A percentile compares a stretch with the other conserved stretches of the same genome.
These are phyloP conservation scores for Boletus barrowsii DNA, from an alignment of 768 basidiomycete species.

Conservation along the genomic window DNA sequence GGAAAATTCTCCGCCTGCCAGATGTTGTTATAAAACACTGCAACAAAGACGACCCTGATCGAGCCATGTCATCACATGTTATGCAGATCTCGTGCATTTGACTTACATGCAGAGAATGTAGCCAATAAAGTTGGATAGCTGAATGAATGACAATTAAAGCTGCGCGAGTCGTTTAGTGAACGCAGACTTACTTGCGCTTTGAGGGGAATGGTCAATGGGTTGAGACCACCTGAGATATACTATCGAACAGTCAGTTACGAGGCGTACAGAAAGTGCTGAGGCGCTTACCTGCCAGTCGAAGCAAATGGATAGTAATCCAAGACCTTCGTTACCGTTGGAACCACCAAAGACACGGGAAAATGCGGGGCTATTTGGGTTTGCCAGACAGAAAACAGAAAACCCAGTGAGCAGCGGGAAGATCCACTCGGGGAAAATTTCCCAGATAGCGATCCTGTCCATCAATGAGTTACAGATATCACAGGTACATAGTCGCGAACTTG, in stretches of 20 bases:
- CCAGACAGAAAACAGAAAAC: conserved; percentile 61
- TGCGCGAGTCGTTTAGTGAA: background rate
- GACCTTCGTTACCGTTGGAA: conserved; percentile 61
- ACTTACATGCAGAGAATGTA: conserved; percentile 53
- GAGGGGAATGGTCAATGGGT: conserved; percentile 54
- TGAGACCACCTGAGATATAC: conserved; percentile 32
- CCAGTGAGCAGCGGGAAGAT: conserved; percentile 61
- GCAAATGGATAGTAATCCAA: conserved; percentile 58
- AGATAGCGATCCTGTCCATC: conserved; percentile 34
- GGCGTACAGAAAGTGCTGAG: background rate
- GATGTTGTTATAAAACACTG: conserved; percentile 45
- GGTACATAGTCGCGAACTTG: conserved; percentile 6
- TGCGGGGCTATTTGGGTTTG: conserved; percentile 35
- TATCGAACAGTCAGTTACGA: background rate
- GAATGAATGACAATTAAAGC: background rate
- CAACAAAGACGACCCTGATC: conserved; percentile 35
- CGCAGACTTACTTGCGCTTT: conserved; percentile 40
- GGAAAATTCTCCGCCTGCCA: conserved; percentile 63
- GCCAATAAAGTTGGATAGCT: conserved; percentile 48
- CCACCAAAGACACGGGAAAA: conserved; percentile 59
- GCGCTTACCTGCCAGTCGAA: conserved; percentile 52
- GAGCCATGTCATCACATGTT: conserved; percentile 1
- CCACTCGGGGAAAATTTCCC: conserved; percentile 26
- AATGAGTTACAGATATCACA: background rate
- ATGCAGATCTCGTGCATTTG: background rate